Base-by-base conservation (phyloP, 768 basidiomycete species). In the Phaeolepiota aurea region DNA sequence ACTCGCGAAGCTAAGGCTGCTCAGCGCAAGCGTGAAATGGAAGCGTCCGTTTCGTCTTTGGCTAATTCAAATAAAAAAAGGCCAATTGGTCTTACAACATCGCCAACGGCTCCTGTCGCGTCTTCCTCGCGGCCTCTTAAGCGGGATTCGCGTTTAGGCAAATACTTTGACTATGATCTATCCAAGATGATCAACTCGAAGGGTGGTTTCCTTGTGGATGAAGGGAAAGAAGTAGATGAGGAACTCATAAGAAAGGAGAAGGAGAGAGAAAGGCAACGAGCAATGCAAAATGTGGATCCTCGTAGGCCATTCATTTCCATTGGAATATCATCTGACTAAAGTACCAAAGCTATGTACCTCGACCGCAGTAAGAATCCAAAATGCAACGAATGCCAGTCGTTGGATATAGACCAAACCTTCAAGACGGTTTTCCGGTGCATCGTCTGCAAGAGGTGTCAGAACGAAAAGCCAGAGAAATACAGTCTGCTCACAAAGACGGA, bases 401-500 rank as follows among this genome's bases (percentile, higher is more conserved):
- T 89, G 48, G 88, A 96, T 56, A 82, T 98, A 41, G 94, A 99
- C 58, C 76, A 79, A 43, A 78, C 76, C 2, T 87, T 78, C 55
- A 71, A 76, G 55, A 87, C 82, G 50, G 78, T 89, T 21, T 98
- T 98, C 54, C 72, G 79, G 16, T 84, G 84, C 57, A 59, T 79
- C 12, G 87, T 98, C 1, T 99, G 96, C 65, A 83, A 85, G 51
- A 76, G 72, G 44, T 97, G 93, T 61, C 91, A 93, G 66, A 82
- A 92, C 52, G 79, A 83, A 44, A 73, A 78, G 41, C 88, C 92
- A 4, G 93, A 97, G 53, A 88, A 83, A 60, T 99, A 96, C 55
- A 88, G 90, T 56, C 68, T 99, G 4, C 61, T 99, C 42, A 99
- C 96, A 4, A 99, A 99, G 67, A 97, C 96, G 0, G 96, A 99